Percentiles rank a stretch among this genome's conserved stretches.
These are phyloP conservation scores for Metschnikowia hibisci DNA, from an alignment of 805 yeast genomes.

Conservation along the genomic window DNA sequence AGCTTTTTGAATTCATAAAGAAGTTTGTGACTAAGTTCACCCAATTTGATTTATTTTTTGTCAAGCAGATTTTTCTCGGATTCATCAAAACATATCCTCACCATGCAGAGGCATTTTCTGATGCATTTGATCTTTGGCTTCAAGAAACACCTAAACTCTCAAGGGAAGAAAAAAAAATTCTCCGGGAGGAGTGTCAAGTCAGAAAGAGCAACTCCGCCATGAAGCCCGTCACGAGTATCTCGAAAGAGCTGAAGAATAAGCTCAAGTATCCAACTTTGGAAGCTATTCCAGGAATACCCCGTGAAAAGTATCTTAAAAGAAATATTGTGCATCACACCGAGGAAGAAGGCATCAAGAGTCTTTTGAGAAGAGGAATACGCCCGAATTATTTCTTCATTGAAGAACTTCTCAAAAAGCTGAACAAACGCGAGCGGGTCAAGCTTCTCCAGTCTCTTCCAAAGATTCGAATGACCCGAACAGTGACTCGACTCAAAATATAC, in stretches of 20 bases:
- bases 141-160: constrained; percentile 7
- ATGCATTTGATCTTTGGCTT: constrained; percentile 21
- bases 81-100: constrained; percentile 35
- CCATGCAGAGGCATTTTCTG: constrained; percentile 23
- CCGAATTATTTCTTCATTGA: constrained; percentile 34
- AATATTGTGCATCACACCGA: constrained; percentile 30
- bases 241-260: constrained; percentile 13
- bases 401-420: constrained; percentile 29
- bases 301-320: constrained; percentile 13
- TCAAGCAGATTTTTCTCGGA: constrained; percentile 26
- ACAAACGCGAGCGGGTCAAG: constrained; percentile 12
- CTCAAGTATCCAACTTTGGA: constrained; percentile 23
- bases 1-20: constrained; percentile 24
- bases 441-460: constrained; percentile 25
- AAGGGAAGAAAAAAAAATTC: constrained; percentile 9
- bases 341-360: constrained; percentile 30
- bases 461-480: constrained; percentile 22
- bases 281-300: constrained; percentile 12
- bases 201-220: constrained; percentile 23
- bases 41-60: constrained; percentile 21
- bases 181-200: constrained; percentile 18
- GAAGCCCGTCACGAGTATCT: constrained; percentile 24
- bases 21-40: constrained; percentile 16
- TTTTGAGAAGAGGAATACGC: constrained; percentile 32
- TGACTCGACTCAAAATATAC: constrained; percentile 14